phyloP scores from a whole-genome alignment of 2,329 filamentous ascomycete genomes.

The Ascochyta lentis region DNA sequence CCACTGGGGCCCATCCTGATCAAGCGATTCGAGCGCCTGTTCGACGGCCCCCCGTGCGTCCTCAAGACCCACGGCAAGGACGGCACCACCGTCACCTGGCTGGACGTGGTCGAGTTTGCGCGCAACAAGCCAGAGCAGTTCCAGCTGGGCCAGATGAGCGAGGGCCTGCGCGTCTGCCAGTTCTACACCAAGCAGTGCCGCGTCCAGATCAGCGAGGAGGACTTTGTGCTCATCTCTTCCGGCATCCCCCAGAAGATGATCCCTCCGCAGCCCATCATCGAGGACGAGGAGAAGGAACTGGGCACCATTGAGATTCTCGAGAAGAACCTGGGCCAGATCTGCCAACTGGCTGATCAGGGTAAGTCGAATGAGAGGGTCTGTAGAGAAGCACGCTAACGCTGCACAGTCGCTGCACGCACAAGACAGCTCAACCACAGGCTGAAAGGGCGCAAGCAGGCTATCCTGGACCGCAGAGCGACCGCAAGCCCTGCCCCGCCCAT shows the following conservation, averaged over 20 bases:
- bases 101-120: constrained; percentile 85
- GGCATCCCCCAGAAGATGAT: constrained; percentile 84
- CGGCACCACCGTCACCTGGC: constrained; percentile 73
- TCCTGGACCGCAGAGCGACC: constrained; percentile 67
- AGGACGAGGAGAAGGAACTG: constrained; percentile 85
- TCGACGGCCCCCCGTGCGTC: constrained; percentile 78
- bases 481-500: constrained; percentile 50
- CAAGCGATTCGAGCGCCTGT: constrained; percentile 84
- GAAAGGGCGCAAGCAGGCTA: constrained; percentile 75
- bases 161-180: constrained; percentile 76
- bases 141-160: constrained; percentile 70
- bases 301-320: constrained; percentile 85
- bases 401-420: constrained; percentile 69
- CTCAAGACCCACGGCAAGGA: constrained; percentile 68
- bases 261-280: constrained; percentile 78
- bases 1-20: constrained; percentile 82
- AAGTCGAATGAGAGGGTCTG: constrained; percentile 20
- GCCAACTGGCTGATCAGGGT: constrained; percentile 81
- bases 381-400: not conserved
- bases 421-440: constrained; percentile 82
- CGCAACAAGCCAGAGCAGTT: constrained; percentile 82
- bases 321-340: constrained; percentile 76
- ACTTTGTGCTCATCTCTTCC: constrained; percentile 83
- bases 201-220: constrained; percentile 86
- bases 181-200: constrained; percentile 82